Evolutionary conservation across 805 yeast genomes (phyloP).

Genomic region (Metschnikowia reukaufii): DNA sequence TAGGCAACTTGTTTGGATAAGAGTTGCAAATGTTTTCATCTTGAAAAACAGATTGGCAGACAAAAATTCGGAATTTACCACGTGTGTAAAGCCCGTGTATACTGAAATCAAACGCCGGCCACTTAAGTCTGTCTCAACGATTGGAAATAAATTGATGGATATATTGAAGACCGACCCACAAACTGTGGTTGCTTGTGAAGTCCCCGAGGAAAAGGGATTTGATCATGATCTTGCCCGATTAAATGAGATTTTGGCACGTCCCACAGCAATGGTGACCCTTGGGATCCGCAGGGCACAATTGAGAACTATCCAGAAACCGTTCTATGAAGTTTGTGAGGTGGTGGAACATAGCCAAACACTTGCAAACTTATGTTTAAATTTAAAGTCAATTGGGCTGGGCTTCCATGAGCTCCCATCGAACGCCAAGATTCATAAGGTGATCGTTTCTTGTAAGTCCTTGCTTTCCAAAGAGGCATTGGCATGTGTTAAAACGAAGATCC

Average conservation of each 20-base stretch:
- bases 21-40: conserved; percentile 9
- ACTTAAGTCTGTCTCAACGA: neutral
- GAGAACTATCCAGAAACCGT: conserved; percentile 43
- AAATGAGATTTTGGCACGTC: conserved; percentile 26
- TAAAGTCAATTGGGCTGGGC: conserved; percentile 17
- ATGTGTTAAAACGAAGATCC: conserved; percentile 26
- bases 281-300: conserved; percentile 39
- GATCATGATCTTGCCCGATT: conserved; percentile 16
- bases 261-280: conserved; percentile 42
- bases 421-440: conserved; percentile 17
- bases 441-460: conserved; percentile 15
- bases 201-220: conserved; percentile 10
- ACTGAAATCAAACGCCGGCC: neutral
- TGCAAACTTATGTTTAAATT: conserved; percentile 21
- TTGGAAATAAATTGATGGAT: conserved; percentile 4
- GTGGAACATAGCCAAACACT: conserved; percentile 28
- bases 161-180: conserved; percentile 9
- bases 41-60: conserved; percentile 6
- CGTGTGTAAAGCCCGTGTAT: neutral
- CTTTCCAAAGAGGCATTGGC: conserved; percentile 14
- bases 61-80: neutral
- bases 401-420: conserved; percentile 19
- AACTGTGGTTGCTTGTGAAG: conserved; percentile 5
- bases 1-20: conserved; percentile 12
- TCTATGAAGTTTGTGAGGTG: conserved; percentile 52